phyloP scores from a whole-genome alignment of 345 rosid genomes.

The Raphanus sativus region DNA sequence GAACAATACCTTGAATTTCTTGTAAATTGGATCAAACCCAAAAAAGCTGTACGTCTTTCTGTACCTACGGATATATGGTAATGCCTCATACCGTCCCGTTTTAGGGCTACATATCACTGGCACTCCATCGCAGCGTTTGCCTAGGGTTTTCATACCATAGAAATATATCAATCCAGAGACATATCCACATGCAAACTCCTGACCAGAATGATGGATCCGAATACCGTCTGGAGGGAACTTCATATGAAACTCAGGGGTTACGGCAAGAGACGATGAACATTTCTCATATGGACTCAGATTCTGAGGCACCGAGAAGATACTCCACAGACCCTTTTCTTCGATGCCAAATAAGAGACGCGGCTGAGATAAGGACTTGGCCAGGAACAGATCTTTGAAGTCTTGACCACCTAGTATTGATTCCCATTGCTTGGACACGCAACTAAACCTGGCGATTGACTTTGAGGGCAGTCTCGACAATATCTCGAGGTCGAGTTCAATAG shows the following conservation, averaged over 20 bases:
- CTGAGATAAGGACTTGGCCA: too few relatives aligned
- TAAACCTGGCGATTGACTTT: too few relatives aligned
- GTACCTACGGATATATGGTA: background rate
- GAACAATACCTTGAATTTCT: background rate
- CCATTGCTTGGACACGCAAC: too few relatives aligned
- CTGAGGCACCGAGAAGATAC: background rate
- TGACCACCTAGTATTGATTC: too few relatives aligned
- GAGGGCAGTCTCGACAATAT: background rate
- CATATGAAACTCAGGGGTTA: background rate
- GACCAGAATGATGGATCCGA: background rate
- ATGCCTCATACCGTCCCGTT: background rate
- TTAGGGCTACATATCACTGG: constrained; percentile 5
- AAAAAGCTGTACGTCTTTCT: background rate
- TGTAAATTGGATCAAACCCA: background rate
- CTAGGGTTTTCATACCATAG: background rate
- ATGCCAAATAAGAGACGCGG: too few relatives aligned
- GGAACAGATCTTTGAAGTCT: too few relatives aligned
- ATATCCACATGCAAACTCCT: background rate
- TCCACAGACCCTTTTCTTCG: too few relatives aligned
- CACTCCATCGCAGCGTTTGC: background rate
- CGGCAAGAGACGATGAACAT: background rate
- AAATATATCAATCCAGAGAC: constrained; percentile 3
- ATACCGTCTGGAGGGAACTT: background rate
- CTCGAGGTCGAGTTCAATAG: background rate
- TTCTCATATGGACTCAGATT: background rate